phyloP scores from a whole-genome alignment of 2,329 filamentous ascomycete genomes.

The Immersiporthe knoxdaviesiana region DNA sequence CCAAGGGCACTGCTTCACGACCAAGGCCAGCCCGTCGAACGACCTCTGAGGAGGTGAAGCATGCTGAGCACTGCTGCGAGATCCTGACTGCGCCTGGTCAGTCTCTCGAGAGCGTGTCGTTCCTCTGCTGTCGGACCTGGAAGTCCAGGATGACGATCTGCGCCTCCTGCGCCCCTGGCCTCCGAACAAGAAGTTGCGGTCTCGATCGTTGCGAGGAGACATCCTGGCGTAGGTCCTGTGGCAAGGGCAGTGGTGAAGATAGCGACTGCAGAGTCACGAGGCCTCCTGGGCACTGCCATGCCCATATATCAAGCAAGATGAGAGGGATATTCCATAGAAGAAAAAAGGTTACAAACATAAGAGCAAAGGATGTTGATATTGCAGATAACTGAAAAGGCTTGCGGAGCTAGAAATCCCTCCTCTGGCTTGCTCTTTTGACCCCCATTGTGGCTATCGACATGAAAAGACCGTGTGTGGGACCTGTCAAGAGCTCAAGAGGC shows the following conservation, averaged over 20 bases:
- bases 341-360: too few species aligned
- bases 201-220: conserved; percentile 8
- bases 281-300: background rate
- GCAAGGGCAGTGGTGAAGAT: background rate
- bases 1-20: conserved; percentile 26
- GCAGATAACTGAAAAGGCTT: background rate
- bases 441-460: background rate
- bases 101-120: conserved; percentile 2
- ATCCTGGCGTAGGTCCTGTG: background rate
- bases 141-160: conserved; percentile 19
- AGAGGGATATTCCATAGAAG: background rate
- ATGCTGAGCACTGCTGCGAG: background rate
- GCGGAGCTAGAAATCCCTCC: background rate
- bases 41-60: background rate
- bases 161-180: conserved; percentile 10
- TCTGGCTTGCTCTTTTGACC: background rate
- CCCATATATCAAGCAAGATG: background rate
- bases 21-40: conserved; percentile 17
- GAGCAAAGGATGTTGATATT: background rate
- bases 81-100: background rate
- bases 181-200: conserved; percentile 14
- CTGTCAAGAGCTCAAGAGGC: background rate
- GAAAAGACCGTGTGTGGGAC: background rate
- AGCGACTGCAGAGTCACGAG: background rate
- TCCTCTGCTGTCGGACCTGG: background rate